Evolutionary conservation across 306 rosid genomes (phyloP), one percentile per base, ranked within the genome.

Genomic region (Phaseolus lunatus): DNA sequence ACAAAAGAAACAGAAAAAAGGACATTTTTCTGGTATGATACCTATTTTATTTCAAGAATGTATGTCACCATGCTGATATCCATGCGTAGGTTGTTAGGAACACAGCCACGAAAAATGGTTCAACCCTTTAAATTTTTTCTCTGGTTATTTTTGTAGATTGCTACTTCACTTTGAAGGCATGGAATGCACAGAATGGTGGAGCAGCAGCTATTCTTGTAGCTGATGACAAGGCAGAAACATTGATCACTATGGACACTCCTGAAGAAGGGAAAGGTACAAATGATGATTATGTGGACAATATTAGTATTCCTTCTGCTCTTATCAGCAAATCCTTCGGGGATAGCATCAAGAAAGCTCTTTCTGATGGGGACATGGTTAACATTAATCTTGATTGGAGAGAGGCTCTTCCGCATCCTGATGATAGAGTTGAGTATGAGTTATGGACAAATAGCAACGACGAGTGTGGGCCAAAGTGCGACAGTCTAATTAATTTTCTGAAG

Each of bases 401-500:
- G 85, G 90, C 98, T 80, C 97, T 95, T 83, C 98, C 97, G 2
- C 98, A 95, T 86, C 98, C 98, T 24, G 98, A 95, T 50, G 97
- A 95, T 33, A 91, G 98, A 56, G 98, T 95, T 57, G 97, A 92
- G 89, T 95, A 92, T 67, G 98, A 95, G 58, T 84, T 95, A 29
- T 95, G 98, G 98, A 92, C 98, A 19, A 95, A 92, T 79, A 95
- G 98, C 84, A 92, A 95, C 23, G 98, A 95, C 39, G 96, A 90
- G 82, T 95, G 98, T 22, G 98, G 98, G 8, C 84, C 90, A 19
- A 92, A 95, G 88, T 95, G 98, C 71, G 93, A 92, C 39, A 83
- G 69, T 83, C 96, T 89, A 89, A 90, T 92, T 72, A 87, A 89
- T 57, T 95, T 95, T 87, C 84, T 86, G 65, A 89, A 84, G 66